Base-by-base conservation (phyloP, 768 basidiomycete genomes). In the Calocera viscosa region DNA sequence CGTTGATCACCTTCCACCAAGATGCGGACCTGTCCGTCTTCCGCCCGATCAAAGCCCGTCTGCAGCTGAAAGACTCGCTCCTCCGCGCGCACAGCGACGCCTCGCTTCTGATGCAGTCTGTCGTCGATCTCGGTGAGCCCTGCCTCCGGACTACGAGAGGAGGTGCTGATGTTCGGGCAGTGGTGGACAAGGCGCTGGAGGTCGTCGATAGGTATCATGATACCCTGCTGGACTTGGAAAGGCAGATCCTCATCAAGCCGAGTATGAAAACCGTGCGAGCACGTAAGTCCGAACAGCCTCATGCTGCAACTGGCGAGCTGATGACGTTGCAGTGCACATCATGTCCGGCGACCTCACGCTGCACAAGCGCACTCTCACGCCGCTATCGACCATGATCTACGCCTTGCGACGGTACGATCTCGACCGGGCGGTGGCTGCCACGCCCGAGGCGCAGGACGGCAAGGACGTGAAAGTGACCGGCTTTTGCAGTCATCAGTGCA, bases 281-380 rank as follows among this genome's bases (percentile, higher is more conserved):
- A 39, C 73, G 87, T 88, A 71, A 60, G 85, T 70, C 32, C 19
- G 71, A n/a, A 16, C 19, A 1, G 32, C 22, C 65, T 74, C 64
- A 60, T 68, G 49, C 16, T 39, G 22, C 24, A 65, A 34, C 66
- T 0, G 17, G 19, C 8, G 30, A n/a, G 60, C 47, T n/a, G 64
- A 63, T 35, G n/a, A 3, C 41, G 22, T 39, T 28, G 16, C 68
- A 88, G 87, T 91, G 47, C 89, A 90, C 71, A 87, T 91, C 67
- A 79, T 89, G 22, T 86, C 85, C 47, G 88, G 86, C 17, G 88
- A 91, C 70, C 79, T 91, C 2, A 85, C 84, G 67, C 76, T 89
- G 60, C 86, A 87, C 73, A 89, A 88, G 72, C 82, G 87, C 22
- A 88, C 88, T 1, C 79, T 89, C 16, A 86, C 85, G 39, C 89